Evolutionary conservation across 306 rosid species (phyloP), one percentile per base, ranked within the genome.

Genomic region (Leucaena leucocephala): DNA sequence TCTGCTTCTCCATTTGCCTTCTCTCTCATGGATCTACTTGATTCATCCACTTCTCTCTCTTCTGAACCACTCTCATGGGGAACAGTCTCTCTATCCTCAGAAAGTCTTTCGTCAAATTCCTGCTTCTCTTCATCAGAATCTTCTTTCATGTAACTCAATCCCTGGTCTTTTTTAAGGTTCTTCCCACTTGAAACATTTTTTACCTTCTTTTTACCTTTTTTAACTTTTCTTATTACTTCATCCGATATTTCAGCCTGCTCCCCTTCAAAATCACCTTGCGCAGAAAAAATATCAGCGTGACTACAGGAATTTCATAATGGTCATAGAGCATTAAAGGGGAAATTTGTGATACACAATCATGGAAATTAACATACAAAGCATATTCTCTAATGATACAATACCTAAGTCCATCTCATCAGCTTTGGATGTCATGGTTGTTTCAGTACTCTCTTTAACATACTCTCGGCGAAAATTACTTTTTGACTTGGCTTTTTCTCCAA

Each of bases 381-480:
- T 16, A 59, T 76, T 57, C 43, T 64, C 54, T 14, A 52, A 40
- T 83, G 77, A 80, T 13, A 43, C 69, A 66, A 75, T 84, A 95
- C 99, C 99, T 67, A 92, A 78, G 81, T 84, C 81, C 68, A 68
- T 77, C 82, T 86, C 85, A 71, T 86, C 90, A 54, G 81, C 86
- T 83, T 85, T 84, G 38, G 93, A 85, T 65, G 79, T 69, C 67
- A 62, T 33, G 52, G 71, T 50, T 46, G 82, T 86, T 71, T 89
- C 93, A 58, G 88, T 88, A 79, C 87, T 88, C 83, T 81, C 99
- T 76, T 85, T 89, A 71, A 83, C 89, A 75, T 82, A 87, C 55
- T 85, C 84, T 64, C 85, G 85, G 70, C 66, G 76, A 48, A 82
- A 66, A 71, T 84, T 85, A 68, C 68, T 81, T 78, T 77, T 83